Evolutionary conservation across 345 rosid genomes (phyloP), one percentile per base, ranked within the genome.

Genomic region (Salix brachista): DNA sequence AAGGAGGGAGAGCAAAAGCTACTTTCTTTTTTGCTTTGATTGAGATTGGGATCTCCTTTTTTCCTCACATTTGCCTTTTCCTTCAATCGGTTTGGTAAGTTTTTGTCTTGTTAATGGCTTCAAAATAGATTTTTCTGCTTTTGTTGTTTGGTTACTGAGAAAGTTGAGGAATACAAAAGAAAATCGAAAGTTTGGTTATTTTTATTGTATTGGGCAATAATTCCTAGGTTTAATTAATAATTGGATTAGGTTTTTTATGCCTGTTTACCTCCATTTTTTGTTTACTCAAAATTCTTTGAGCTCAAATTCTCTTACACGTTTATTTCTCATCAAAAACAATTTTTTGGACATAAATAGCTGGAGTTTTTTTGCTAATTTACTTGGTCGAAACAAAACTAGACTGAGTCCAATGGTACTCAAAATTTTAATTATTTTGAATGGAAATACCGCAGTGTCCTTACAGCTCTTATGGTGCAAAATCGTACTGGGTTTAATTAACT

Each of bases 51-150:
- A 18, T 18, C 41, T 54, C 46, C 26, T 61, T 8, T 17, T 42
- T 8, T 7, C 7, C 23, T 69, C 23, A 12, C 11, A 11, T 16
- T 50, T 48, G 8, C 71, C 17, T 52, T n/a, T 21, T 70, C 58
- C 37, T 12, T 70, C 65, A 32, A 23, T 69, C 32, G 4, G 70
- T 62, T 65, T 9, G 74, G 77, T 72, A 76, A 39, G 58, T 64
- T 19, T 1, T 44, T 62, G 28, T 25, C 10, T 21, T 19, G 19
- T 2, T 44, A 19, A 52, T 52, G 58, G 28, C 64, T 58, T 58
- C 11, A 23, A 25, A 9, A 8, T 58, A 8, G 14, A 58, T 58
- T 58, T 58, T 23, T 1, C 64, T 0, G 26, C 64, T 58, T 10
- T 58, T 58, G 64, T 10, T 56, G 64, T 9, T 58, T 58, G 28